Evolutionary conservation across 208 protist genomes (phyloP).

Genomic region (Giardia duodenalis): DNA sequence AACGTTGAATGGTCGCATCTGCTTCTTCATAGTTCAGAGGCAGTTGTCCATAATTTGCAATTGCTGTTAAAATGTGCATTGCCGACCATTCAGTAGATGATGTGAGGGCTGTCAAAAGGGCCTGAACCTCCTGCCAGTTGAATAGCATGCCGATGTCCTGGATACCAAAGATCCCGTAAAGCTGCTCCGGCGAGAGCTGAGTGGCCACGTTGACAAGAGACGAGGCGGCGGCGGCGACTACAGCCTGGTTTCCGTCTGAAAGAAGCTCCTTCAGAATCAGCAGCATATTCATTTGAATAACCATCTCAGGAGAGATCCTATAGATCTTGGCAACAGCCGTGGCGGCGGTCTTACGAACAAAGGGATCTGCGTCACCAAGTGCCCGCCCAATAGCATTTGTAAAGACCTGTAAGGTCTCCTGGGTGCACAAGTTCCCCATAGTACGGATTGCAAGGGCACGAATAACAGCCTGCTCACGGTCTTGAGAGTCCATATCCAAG

Average conservation of each 20-base stretch:
- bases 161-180: background rate
- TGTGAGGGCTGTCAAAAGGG: slow-evolving; percentile 37
- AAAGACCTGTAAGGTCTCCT: slow-evolving; percentile 73
- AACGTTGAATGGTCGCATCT: background rate
- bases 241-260: slow-evolving; percentile 78
- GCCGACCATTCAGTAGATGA: slow-evolving; percentile 57
- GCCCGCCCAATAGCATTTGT: slow-evolving; percentile 69
- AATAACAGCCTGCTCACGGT: slow-evolving; percentile 75
- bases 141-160: background rate
- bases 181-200: background rate
- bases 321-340: slow-evolving; percentile 87
- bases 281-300: slow-evolving; percentile 62
- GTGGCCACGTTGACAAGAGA: slow-evolving; percentile 50
- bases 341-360: slow-evolving; percentile 89
- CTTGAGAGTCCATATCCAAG: slow-evolving; percentile 52
- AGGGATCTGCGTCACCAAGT: slow-evolving; percentile 79
- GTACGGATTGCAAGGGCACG: slow-evolving; percentile 85
- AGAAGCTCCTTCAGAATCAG: slow-evolving; percentile 59
- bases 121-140: slow-evolving; percentile 40
- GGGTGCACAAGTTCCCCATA: slow-evolving; percentile 87
- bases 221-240: slow-evolving; percentile 77
- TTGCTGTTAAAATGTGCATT: background rate
- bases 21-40: background rate
- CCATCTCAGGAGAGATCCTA: slow-evolving; percentile 66
- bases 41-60: background rate